Evolutionary conservation across 495 filamentous ascomycete species (phyloP), one percentile per base, ranked within the genome.

Genomic region (Xanthoparmelia taractica): DNA sequence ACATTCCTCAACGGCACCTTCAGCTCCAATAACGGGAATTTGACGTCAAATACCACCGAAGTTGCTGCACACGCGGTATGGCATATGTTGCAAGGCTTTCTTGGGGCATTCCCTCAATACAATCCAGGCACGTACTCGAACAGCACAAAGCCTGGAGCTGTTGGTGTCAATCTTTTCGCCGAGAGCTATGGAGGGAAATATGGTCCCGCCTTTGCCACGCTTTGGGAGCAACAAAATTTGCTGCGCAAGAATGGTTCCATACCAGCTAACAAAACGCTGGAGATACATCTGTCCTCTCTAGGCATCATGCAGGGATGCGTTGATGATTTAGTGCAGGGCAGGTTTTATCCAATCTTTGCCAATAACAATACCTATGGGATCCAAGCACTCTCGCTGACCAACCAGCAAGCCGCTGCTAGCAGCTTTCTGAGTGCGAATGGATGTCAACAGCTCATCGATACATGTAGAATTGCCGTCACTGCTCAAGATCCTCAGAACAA

Each of bases 21-120:
- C 67, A 75, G 81, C 61, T 82, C 83, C 4, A 74, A 76, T 45
- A 79, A 82, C 63, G 18, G 54, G 0, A 77, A 72, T 34, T 72
- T 76, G 55, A 87, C 85, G 0, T 75, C 85, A 25, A 89, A 89
- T 64, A 88, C 85, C 2, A 88, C 85, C 1, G 76, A 82, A 58
- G 82, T 82, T 45, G 82, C 87, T 3, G 87, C 84, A 25, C 73
- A 75, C 62, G 81, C 84, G 20, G 76, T 85, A 38, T 91, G 86
- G 84, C 84, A 89, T 66, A 84, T 89, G 73, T 71, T 89, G 55
- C 87, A 90, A 69, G 80, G 80, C 15, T 90, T 87, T 71, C 69
- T 89, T 15, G 70, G 75, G 0, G 76, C 79, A 10, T 90, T 90
- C 60, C 87, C 87, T 0, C 80, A 87, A 70, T 87, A 89, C 70